These are phyloP conservation scores for Penicillium concentricum DNA, from an alignment of 2,329 filamentous ascomycete species.

Conservation along the genomic window DNA sequence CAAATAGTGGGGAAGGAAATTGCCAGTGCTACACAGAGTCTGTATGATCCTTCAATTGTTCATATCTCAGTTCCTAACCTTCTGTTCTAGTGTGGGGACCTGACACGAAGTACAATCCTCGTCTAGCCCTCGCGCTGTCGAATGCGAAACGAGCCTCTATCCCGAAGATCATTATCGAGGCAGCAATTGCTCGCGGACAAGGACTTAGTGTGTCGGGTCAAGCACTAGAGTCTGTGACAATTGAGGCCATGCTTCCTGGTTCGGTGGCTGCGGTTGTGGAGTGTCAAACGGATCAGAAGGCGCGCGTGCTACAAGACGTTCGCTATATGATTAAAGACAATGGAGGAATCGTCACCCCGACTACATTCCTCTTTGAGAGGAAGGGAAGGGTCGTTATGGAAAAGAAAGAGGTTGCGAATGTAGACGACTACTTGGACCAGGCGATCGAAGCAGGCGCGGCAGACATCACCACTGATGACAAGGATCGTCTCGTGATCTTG, in stretches of 20 bases:
- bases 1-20: slow-evolving; percentile 70
- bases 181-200: slow-evolving; percentile 83
- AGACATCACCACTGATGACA: slow-evolving; percentile 55
- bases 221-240: slow-evolving; percentile 70
- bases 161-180: slow-evolving; percentile 80
- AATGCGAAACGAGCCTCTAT: slow-evolving; percentile 83
- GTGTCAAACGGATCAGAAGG: slow-evolving; percentile 78
- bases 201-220: slow-evolving; percentile 73
- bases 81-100: slow-evolving; percentile 65
- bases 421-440: slow-evolving; percentile 72
- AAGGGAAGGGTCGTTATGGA: slow-evolving; percentile 73
- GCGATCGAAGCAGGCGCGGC: slow-evolving; percentile 80
- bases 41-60: slow-evolving; percentile 23
- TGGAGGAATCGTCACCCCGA: slow-evolving; percentile 69
- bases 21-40: slow-evolving; percentile 71
- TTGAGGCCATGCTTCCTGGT: slow-evolving; percentile 78
- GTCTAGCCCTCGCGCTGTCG: slow-evolving; percentile 69
- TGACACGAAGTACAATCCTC: slow-evolving; percentile 70
- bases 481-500: slow-evolving; percentile 70
- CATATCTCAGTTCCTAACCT: slow-evolving; percentile 11
- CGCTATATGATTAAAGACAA: slow-evolving; percentile 68
- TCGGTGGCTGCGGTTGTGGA: slow-evolving; percentile 77
- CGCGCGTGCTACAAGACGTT: slow-evolving; percentile 70
- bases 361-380: slow-evolving; percentile 80
- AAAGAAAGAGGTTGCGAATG: slow-evolving; percentile 54